Percentiles rank a stretch among this genome's conserved stretches.
phyloP scores from a whole-genome alignment of 2,329 filamentous ascomycete genomes.

The Colletotrichum sp. region DNA sequence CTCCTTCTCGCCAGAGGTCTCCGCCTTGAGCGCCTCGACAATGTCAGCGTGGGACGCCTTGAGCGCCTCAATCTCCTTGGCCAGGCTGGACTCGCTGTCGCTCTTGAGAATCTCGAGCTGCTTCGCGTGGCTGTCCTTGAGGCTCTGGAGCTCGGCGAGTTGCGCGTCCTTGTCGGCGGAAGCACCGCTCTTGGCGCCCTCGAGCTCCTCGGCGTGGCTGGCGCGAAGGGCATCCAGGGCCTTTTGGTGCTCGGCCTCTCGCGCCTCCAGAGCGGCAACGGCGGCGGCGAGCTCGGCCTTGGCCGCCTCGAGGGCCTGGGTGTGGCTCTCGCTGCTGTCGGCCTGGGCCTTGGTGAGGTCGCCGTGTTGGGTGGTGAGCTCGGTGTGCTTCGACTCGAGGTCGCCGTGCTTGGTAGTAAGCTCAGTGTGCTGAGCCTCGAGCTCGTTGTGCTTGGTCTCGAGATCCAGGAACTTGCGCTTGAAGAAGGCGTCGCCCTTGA shows the following conservation, averaged over 20 bases:
- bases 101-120: constrained; percentile 49
- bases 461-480: constrained; percentile 68
- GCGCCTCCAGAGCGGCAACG: constrained; percentile 52
- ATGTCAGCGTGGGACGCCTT: constrained; percentile 48
- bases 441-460: constrained; percentile 60
- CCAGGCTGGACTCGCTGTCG: constrained; percentile 43
- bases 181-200: constrained; percentile 57
- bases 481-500: constrained; percentile 67
- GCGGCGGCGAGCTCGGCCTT: constrained; percentile 49
- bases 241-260: constrained; percentile 58
- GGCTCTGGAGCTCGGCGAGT: constrained; percentile 53
- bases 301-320: constrained; percentile 45
- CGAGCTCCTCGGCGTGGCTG: constrained; percentile 63
- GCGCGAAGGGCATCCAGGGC: constrained; percentile 60
- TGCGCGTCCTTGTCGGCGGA: constrained; percentile 55
- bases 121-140: constrained; percentile 60
- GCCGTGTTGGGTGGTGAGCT: constrained; percentile 37
- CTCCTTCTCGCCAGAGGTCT: constrained; percentile 43
- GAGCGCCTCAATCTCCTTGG: constrained; percentile 45
- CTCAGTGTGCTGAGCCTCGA: constrained; percentile 38
- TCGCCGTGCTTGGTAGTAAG: constrained; percentile 38
- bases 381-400: constrained; percentile 39
- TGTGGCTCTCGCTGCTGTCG: constrained; percentile 42
- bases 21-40: constrained; percentile 47
- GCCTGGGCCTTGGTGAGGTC: constrained; percentile 28